Evolutionary conservation across 2,329 filamentous ascomycete genomes (phyloP), one percentile per base, ranked within the genome.

Genomic region (Paracoccidioides lutzii): DNA sequence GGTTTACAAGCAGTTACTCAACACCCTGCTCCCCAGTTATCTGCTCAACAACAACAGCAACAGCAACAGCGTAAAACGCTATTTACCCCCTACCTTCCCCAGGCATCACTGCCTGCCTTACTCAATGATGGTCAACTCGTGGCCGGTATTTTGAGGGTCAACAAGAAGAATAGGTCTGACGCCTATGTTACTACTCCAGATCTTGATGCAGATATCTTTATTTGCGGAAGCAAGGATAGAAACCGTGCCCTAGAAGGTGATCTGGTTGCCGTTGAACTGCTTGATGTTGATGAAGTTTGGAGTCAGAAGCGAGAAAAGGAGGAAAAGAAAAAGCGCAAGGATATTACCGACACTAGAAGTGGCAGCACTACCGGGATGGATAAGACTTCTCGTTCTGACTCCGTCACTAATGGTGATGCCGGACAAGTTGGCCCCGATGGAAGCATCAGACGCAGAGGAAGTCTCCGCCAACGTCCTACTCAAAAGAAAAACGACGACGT

Each of bases 401-500:
- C 80, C 61, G 76, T 77, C 55, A 73, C 76, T 44, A 82, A 79
- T 63, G 80, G 80, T 58, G 84, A 86, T 54, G 81, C 84, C 57
- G 79, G 80, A 63, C 73, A 77, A 57, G 71, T 77, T 60, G 78
- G 78, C 54, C 76, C 78, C 55, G 91, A 96, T 65, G 90, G 90
- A 65, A 88, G 90, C 58, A 84, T 98, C 61, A 88, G 91, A 64
- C 83, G 93, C 62, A 88, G 93, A 67, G 93, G 93, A 62, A 97
- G 91, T 80, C 81, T 98, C 63, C 86, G 93, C 66, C 93, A 97
- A 76, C 87, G 93, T 54, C 93, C 93, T 7, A 97, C 91, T 0
- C 93, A 98, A 74, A 98, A 98, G 83, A 98, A 98, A 82, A 98
- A 98, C 61, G 93, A 98, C 63, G 93, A 98, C 70, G 93, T 98